These are phyloP conservation scores for Axilococcus clingmanii DNA, from an alignment of 139 green algal genomes.

Conservation along the genomic window DNA sequence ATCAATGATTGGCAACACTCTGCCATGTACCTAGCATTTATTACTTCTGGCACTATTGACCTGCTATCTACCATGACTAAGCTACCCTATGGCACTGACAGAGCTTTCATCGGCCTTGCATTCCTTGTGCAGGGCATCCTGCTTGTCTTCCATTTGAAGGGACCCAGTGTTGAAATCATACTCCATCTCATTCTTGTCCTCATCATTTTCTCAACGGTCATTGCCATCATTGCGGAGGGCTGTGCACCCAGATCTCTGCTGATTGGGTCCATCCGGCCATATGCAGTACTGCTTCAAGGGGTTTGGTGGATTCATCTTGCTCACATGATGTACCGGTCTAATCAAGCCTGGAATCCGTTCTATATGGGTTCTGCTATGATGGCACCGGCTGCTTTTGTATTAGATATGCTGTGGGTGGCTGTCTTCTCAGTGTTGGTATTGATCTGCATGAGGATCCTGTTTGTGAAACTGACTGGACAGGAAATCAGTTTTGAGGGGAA, in stretches of 20 bases:
- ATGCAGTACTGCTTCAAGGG: slow-evolving; percentile 37
- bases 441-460: no score
- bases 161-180: slow-evolving; percentile 33
- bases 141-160: slow-evolving; percentile 62
- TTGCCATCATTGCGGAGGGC: slow-evolving; percentile 25
- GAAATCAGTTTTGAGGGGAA: no score
- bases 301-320: slow-evolving; percentile 45
- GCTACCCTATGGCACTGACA: slow-evolving; percentile 25
- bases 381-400: slow-evolving; percentile 14
- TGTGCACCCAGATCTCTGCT: slow-evolving; percentile 16
- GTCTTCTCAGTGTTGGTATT: slow-evolving; percentile 1
- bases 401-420: slow-evolving; percentile 11
- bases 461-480: no score
- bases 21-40: slow-evolving; percentile 38
- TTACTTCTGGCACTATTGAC: slow-evolving; percentile 34
- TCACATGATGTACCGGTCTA: slow-evolving; percentile 33
- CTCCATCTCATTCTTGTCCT: slow-evolving; percentile 48
- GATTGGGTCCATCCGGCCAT: slow-evolving; percentile 16
- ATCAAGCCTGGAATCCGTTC: slow-evolving; percentile 30
- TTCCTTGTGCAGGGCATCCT: slow-evolving; percentile 50
- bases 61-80: slow-evolving; percentile 20
- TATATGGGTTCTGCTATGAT: slow-evolving; percentile 39
- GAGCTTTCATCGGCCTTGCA: slow-evolving; percentile 36
- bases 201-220: slow-evolving; percentile 18
- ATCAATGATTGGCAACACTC: slow-evolving; percentile 51